Conservation (phyloP, 306 rosid species). For the Prunus campanulata region DNA sequence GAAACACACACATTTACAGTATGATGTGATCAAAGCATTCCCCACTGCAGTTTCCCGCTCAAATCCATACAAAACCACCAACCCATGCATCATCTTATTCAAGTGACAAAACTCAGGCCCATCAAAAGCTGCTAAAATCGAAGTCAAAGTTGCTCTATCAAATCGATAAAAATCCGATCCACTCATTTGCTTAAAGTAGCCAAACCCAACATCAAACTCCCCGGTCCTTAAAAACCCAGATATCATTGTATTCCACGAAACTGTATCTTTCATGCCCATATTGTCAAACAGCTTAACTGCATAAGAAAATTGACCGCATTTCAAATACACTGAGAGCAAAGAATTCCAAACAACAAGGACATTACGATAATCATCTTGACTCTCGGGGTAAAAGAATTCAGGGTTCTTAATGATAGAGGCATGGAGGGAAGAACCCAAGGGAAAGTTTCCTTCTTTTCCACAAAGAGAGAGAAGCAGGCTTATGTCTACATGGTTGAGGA, state of each 20-base stretch:
- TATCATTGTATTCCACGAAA: slow-evolving; percentile 72
- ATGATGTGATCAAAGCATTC: slow-evolving; percentile 77
- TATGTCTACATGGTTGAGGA: slow-evolving; percentile 49
- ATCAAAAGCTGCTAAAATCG: slow-evolving; percentile 68
- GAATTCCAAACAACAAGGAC: slow-evolving; percentile 68
- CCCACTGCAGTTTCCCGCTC: slow-evolving; percentile 59
- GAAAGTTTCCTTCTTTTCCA: slow-evolving; percentile 48
- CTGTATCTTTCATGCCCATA: slow-evolving; percentile 61
- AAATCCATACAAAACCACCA: slow-evolving; percentile 65
- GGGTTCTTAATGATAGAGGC: slow-evolving; percentile 56
- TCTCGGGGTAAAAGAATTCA: slow-evolving; percentile 23
- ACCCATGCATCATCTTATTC: slow-evolving; percentile 61
- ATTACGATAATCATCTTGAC: slow-evolving; percentile 23
- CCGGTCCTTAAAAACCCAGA: slow-evolving; percentile 59
- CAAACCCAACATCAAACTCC: slow-evolving; percentile 40
- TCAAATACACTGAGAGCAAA: slow-evolving; percentile 52
- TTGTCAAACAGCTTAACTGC: slow-evolving; percentile 61
- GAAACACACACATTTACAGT: slow-evolving; percentile 61
- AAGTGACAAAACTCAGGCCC: slow-evolving; percentile 35
- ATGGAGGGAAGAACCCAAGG: slow-evolving; percentile 76
- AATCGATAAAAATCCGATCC: slow-evolving; percentile 32
- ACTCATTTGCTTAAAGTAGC: slow-evolving; percentile 49
- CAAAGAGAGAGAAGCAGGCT: slow-evolving; percentile 52
- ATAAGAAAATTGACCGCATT: slow-evolving; percentile 35
- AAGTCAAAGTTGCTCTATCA: slow-evolving; percentile 77